phyloP scores from a whole-genome alignment of 306 rosid species.

The Castanea mollissima region DNA sequence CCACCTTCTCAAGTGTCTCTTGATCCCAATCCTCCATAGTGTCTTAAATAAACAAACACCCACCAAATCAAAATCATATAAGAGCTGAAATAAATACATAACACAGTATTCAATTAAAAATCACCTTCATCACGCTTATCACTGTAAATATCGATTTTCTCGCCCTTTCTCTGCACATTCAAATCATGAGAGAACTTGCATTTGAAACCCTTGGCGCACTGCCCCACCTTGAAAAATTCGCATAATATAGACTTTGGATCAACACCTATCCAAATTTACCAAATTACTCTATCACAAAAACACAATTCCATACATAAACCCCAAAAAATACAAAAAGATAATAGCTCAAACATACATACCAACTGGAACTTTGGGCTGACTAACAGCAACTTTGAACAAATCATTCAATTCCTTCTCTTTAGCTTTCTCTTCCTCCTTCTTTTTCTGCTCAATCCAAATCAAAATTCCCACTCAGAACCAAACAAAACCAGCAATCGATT shows the following conservation, averaged over 20 bases:
- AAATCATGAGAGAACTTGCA: slow-evolving; percentile 98
- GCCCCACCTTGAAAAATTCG: slow-evolving; percentile 89
- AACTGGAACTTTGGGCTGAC: slow-evolving; percentile 87
- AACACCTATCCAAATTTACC: slow-evolving; percentile 65
- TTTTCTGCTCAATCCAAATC: slow-evolving; percentile 53
- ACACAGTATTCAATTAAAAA: not conserved
- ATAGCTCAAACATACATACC: slow-evolving; percentile 47
- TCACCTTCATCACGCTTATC: slow-evolving; percentile 84
- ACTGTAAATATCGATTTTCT: slow-evolving; percentile 89
- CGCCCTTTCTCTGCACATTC: slow-evolving; percentile 99
- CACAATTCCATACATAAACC: not conserved
- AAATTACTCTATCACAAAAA: slow-evolving; percentile 11
- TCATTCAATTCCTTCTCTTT: slow-evolving; percentile 94
- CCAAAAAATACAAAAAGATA: not conserved
- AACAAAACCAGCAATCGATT: not conserved
- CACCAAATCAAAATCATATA: not conserved
- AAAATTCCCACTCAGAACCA: not conserved
- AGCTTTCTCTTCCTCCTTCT: slow-evolving; percentile 95
- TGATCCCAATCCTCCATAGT: slow-evolving; percentile 99
- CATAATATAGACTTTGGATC: slow-evolving; percentile 96
- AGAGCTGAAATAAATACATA: not conserved
- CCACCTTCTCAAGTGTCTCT: slow-evolving; percentile 89
- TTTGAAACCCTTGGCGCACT: slow-evolving; percentile 90
- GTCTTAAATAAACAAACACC: slow-evolving; percentile 31
- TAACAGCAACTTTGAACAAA: slow-evolving; percentile 85